Percentiles rank a stretch among this genome's conserved stretches.
Evolutionary conservation across 352 stramenopile genomes (phyloP).

Genomic region (Pythium phragmitis): DNA sequence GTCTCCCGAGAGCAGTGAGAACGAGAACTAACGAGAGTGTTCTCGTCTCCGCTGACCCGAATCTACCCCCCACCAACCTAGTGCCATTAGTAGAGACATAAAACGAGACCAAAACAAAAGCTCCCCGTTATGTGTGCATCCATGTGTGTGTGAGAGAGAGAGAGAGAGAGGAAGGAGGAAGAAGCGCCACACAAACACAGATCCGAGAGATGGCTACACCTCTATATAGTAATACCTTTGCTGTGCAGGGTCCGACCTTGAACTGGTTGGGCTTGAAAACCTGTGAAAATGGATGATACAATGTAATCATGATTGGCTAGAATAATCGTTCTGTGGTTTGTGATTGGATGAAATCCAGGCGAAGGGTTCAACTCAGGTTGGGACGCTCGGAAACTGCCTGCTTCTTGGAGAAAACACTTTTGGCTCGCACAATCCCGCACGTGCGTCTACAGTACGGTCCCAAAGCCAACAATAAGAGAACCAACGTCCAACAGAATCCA

Average conservation of each 20-base stretch:
- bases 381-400: conserved; percentile 12
- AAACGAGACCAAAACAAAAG: conserved; percentile 3
- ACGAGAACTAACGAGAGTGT: neutral
- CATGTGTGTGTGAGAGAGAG: neutral
- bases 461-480: conserved; percentile 9
- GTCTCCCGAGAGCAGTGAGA: conserved; percentile 11
- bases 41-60: neutral
- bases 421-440: conserved; percentile 3
- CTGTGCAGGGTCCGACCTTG: neutral
- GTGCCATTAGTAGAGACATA: conserved; percentile 28
- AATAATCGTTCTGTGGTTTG: neutral
- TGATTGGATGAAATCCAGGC: conserved; percentile 3
- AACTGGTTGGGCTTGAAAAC: neutral
- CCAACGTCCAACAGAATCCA: neutral
- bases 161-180: too few relatives aligned
- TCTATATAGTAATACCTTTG: neutral
- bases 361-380: conserved; percentile 17
- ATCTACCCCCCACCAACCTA: conserved; percentile 3
- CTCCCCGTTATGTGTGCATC: neutral
- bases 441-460: too few relatives aligned
- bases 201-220: conserved; percentile 15
- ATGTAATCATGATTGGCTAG: neutral
- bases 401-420: neutral
- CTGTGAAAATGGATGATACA: neutral
- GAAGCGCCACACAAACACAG: neutral